A percentile compares a stretch with the other conserved stretches of the same genome.
Evolutionary conservation across 177 flowering plant genomes (phyloP).

Genomic region (Vitis hybrid): DNA sequence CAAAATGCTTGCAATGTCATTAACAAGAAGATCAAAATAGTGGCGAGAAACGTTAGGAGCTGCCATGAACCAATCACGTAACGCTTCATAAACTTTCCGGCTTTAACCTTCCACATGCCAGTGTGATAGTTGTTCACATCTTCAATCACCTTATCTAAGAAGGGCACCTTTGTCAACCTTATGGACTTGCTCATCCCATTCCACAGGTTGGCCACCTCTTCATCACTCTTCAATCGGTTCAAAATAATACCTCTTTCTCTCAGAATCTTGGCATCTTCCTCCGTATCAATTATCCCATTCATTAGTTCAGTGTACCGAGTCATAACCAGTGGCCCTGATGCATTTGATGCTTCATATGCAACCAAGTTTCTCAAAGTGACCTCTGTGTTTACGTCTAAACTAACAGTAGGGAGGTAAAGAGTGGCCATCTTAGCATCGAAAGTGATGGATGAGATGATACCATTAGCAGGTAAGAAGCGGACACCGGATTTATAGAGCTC

Average conservation of each 20-base stretch:
- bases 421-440: conserved; percentile 28
- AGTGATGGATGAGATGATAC: conserved; percentile 22
- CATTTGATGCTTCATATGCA: conserved; percentile 38
- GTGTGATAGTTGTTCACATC: conserved; percentile 38
- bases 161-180: conserved; percentile 32
- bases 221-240: conserved; percentile 39
- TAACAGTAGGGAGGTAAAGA: conserved; percentile 36
- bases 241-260: conserved; percentile 35
- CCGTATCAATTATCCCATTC: conserved; percentile 46
- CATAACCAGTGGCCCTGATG: conserved; percentile 34
- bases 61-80: conserved; percentile 43
- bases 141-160: conserved; percentile 38
- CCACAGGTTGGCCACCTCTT: conserved; percentile 37
- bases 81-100: conserved; percentile 10
- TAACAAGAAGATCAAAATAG: conserved; percentile 26
- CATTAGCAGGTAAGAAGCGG: conserved; percentile 20
- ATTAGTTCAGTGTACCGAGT: conserved; percentile 46
- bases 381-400: conserved; percentile 33
- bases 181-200: conserved; percentile 47
- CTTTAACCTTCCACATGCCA: conserved; percentile 29
- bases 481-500: conserved; percentile 34
- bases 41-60: conserved; percentile 30
- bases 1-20: conserved; percentile 33
- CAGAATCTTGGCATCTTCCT: conserved; percentile 36
- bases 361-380: conserved; percentile 39